Conservation (phyloP, 768 basidiomycete genomes). For the Leccinum barrowsii region DNA sequence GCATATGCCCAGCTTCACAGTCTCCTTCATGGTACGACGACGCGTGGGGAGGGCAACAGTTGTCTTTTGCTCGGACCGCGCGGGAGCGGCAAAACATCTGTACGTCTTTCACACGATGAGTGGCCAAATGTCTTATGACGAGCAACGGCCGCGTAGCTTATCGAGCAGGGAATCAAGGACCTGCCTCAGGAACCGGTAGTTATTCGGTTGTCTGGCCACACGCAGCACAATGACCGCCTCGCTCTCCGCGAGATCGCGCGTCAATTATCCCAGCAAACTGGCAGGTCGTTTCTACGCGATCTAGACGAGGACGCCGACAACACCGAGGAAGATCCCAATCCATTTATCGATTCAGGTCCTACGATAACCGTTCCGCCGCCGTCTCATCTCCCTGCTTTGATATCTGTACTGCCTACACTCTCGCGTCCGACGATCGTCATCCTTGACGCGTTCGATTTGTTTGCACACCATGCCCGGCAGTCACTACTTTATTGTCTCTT, state of each 20-base stretch:
- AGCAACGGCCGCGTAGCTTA: conserved; percentile 40
- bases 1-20: conserved; percentile 58
- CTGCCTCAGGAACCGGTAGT: conserved; percentile 57
- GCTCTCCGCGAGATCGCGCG: conserved; percentile 92
- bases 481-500: conserved; percentile 91
- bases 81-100: conserved; percentile 83
- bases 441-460: conserved; percentile 91
- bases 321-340: conserved; percentile 44
- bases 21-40: conserved; percentile 69
- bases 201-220: conserved; percentile 80
- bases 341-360: conserved; percentile 41
- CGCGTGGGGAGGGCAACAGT: conserved; percentile 88
- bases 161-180: conserved; percentile 52
- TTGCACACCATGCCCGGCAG: conserved; percentile 88
- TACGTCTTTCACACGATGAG: conserved; percentile 28
- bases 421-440: conserved; percentile 77
- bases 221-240: conserved; percentile 79
- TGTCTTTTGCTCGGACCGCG: conserved; percentile 83
- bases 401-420: conserved; percentile 75
- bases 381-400: conserved; percentile 68
- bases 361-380: conserved; percentile 52
- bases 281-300: conserved; percentile 47
- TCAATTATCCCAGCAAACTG: conserved; percentile 78
- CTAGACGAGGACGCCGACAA: conserved; percentile 27
- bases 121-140: not conserved